Evolutionary conservation across 352 stramenopile species (phyloP).

Genomic region (Pythium utonaiense): DNA sequence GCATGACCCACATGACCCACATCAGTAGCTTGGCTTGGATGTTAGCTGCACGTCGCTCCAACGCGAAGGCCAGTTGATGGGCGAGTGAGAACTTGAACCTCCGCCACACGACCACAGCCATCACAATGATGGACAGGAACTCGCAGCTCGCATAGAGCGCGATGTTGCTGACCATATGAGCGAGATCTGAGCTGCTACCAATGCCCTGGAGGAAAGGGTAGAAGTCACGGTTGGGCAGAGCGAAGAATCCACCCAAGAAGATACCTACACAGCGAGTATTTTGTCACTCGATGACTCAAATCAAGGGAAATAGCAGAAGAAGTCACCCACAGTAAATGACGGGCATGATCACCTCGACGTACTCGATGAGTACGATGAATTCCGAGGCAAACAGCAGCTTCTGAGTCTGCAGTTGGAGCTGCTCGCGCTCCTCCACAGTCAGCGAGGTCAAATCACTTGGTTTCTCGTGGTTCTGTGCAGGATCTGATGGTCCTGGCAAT

Average conservation of each 20-base stretch:
- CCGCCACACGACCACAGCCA: slow-evolving; percentile 22
- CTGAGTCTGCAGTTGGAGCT: slow-evolving; percentile 1
- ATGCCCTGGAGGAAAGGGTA: slow-evolving; percentile 15
- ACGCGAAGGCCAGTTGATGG: slow-evolving; percentile 28
- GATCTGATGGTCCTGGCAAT: too few species aligned
- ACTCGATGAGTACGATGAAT: slow-evolving; percentile 17
- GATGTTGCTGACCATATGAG: slow-evolving; percentile 6
- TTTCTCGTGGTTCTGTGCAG: too few species aligned
- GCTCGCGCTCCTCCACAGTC: background rate
- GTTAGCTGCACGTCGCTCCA: slow-evolving; percentile 33
- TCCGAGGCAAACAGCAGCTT: slow-evolving; percentile 8
- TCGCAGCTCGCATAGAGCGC: slow-evolving; percentile 27
- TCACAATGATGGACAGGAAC: slow-evolving; percentile 22
- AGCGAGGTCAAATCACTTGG: background rate
- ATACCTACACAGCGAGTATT: too few species aligned
- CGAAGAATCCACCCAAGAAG: too few species aligned
- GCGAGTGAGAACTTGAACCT: slow-evolving; percentile 21
- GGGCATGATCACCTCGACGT: slow-evolving; percentile 15
- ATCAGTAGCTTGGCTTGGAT: too few species aligned
- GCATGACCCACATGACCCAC: too few species aligned
- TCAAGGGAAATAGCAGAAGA: too few species aligned
- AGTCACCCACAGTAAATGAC: slow-evolving; percentile 13
- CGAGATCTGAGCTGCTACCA: background rate
- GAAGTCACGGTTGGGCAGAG: too few species aligned
- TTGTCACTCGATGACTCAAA: too few species aligned